Percentiles rank a stretch among this genome's conserved stretches.
phyloP scores from a whole-genome alignment of 202 grass and related monocot genomes.

The Schoenoplectus tabernaemontani region DNA sequence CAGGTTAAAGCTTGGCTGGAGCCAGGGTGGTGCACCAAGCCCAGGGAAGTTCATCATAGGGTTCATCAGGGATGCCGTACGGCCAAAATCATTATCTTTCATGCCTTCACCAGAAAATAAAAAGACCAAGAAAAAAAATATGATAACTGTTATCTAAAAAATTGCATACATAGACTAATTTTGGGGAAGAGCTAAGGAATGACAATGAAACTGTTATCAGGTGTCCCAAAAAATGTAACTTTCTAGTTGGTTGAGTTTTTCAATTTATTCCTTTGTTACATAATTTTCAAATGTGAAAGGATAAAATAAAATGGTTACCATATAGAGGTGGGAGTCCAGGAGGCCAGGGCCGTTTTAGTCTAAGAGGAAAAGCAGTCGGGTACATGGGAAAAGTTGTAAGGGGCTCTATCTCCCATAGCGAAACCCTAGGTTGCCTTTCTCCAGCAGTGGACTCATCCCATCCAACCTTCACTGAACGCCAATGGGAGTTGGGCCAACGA shows the following conservation, averaged over 20 bases:
- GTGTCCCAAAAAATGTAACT: neutral
- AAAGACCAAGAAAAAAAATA: neutral
- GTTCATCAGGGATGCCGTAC: conserved; percentile 60
- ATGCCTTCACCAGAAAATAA: conserved; percentile 38
- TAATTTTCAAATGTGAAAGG: conserved; percentile 27
- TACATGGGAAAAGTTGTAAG: conserved; percentile 97
- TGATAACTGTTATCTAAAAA: neutral
- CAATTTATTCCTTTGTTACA: neutral
- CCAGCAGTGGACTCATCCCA: conserved; percentile 96
- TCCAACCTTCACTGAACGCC: conserved; percentile 99
- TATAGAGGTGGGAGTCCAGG: conserved; percentile 58
- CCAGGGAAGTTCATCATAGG: conserved; percentile 80
- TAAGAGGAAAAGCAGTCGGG: conserved; percentile 76
- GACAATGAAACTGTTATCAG: neutral
- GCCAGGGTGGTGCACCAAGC: conserved; percentile 54
- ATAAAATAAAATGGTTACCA: conserved; percentile 20
- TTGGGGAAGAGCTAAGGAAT: neutral
- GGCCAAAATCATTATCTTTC: conserved; percentile 57
- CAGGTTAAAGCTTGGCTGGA: conserved; percentile 52
- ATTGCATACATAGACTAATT: neutral
- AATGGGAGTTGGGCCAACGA: conserved; percentile 89
- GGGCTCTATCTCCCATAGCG: conserved; percentile 94
- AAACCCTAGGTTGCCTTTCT: conserved; percentile 83
- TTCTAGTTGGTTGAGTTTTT: neutral
- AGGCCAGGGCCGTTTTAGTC: conserved; percentile 87